phyloP scores from a whole-genome alignment of 768 basidiomycete species.

The Tulasnella sp. region DNA sequence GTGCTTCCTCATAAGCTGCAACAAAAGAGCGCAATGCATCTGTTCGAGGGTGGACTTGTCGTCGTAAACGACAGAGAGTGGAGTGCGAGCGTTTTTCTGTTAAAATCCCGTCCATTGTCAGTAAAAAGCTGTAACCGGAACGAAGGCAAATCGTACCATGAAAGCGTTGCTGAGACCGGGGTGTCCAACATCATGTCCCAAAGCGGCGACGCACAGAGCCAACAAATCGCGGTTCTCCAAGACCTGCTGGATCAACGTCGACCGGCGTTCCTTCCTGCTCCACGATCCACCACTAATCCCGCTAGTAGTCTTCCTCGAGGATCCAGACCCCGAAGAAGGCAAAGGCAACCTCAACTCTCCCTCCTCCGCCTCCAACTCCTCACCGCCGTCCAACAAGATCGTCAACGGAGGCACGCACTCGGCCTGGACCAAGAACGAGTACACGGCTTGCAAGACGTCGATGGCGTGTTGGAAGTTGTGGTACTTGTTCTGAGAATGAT shows the following conservation, averaged over 20 bases:
- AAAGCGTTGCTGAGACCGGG: conserved; percentile 91
- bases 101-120: neutral
- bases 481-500: conserved; percentile 86
- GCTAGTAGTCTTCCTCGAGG: conserved; percentile 32
- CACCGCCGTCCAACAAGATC: conserved; percentile 46
- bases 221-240: conserved; percentile 64
- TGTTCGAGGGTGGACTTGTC: conserved; percentile 86
- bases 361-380: conserved; percentile 29
- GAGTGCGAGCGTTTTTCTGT: conserved; percentile 89
- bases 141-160: conserved; percentile 70
- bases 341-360: neutral
- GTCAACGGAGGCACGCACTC: conserved; percentile 73
- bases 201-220: conserved; percentile 79
- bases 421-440: conserved; percentile 71
- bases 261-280: conserved; percentile 25
- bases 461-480: conserved; percentile 97
- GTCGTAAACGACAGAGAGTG: conserved; percentile 80
- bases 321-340: neutral
- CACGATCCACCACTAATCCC: conserved; percentile 23
- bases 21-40: conserved; percentile 78
- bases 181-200: conserved; percentile 97
- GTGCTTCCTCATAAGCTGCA: conserved; percentile 71
- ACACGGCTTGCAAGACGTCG: conserved; percentile 90
- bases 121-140: no score
- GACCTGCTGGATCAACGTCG: conserved; percentile 26